Conservation (phyloP, 495 filamentous ascomycete species). For the Cercophora newfieldiana region DNA sequence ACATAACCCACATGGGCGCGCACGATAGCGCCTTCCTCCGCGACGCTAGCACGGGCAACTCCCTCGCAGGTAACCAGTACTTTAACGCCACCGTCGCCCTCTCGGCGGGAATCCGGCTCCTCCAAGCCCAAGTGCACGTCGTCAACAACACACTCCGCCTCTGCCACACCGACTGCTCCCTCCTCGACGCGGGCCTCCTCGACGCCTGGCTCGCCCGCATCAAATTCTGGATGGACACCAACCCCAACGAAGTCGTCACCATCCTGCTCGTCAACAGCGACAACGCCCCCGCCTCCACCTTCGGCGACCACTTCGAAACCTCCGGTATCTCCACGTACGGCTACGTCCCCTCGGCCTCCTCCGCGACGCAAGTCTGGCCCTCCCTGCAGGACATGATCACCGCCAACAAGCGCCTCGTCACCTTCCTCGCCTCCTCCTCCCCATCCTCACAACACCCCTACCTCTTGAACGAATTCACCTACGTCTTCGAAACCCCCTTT, state of each 20-base stretch:
- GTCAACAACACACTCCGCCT: slow-evolving; percentile 53
- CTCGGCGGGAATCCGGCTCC: slow-evolving; percentile 65
- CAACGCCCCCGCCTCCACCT: slow-evolving; percentile 46
- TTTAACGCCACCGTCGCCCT: slow-evolving; percentile 65
- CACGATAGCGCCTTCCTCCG: slow-evolving; percentile 69
- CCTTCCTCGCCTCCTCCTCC: slow-evolving; percentile 61
- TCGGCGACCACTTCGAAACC: slow-evolving; percentile 54
- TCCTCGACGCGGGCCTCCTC: slow-evolving; percentile 66
- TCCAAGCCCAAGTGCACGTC: slow-evolving; percentile 69
- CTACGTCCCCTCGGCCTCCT: slow-evolving; percentile 50
- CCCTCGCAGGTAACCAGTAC: slow-evolving; percentile 65
- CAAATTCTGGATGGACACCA: slow-evolving; percentile 62
- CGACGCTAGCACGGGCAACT: slow-evolving; percentile 50
- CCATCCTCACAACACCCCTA: slow-evolving; percentile 53
- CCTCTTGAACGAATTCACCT: slow-evolving; percentile 67
- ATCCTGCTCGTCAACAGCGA: slow-evolving; percentile 70
- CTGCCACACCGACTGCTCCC: slow-evolving; percentile 65
- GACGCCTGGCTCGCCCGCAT: slow-evolving; percentile 56
- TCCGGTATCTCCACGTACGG: slow-evolving; percentile 60
- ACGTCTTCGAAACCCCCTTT: slow-evolving; percentile 72
- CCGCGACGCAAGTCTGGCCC: slow-evolving; percentile 60
- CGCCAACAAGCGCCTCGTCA: slow-evolving; percentile 59
- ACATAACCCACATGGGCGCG: slow-evolving; percentile 67
- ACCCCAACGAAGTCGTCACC: slow-evolving; percentile 69
- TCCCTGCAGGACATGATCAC: slow-evolving; percentile 62